Base-by-base conservation (phyloP, 2,329 filamentous ascomycete genomes). In the Alternaria hordeiaustralica region DNA sequence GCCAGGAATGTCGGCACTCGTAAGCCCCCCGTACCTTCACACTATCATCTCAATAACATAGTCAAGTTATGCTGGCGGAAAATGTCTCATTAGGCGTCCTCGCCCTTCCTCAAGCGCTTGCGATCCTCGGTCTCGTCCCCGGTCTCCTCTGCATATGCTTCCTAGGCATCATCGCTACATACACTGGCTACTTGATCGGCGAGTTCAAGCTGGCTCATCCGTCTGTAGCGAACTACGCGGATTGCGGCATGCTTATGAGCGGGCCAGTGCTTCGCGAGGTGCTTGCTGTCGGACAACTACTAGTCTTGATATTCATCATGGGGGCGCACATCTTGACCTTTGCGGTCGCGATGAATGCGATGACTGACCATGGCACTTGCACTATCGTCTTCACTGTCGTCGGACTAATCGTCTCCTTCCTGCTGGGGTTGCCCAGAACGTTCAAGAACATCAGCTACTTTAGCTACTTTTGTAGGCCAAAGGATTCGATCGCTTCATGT, bases 321-420 rank as follows among this genome's bases (percentile, higher is more conserved):
- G 89, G 87, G 33, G 90, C 89, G n/a, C 91, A 93, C 79, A 83
- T 91, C 55, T 81, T 92, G 65, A 91, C 89, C 0, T 92, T 92
- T 68, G 86, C 85, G 30, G 89, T 92, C 71, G 90, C 90, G 68
- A 87, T 92, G 78, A 89, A 89, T 70, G 88, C 85, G 55, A 82
- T 92, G 55, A 89, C 88, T 5, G 77, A 86, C 4, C 85, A 90
- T 65, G 86, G 84, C 0, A 84, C 86, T 0, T 92, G 89, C 77
- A 89, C 88, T 4, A 87, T 92, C 60, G 82, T 88, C 2, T 92
- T 88, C 80, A 87, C 85, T 5, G 81, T 89, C n/a, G 81, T 89
- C 2, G 89, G 88, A 0, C 72, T 89, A 64, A 71, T 85, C 5
- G 63, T 92, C 5, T 90, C 87, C 56, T 87, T 88, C 73, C 58